A percentile compares a stretch with the other conserved stretches of the same genome.
Conservation (phyloP, 1,139 yeast genomes). For the Candida glucosophila region DNA sequence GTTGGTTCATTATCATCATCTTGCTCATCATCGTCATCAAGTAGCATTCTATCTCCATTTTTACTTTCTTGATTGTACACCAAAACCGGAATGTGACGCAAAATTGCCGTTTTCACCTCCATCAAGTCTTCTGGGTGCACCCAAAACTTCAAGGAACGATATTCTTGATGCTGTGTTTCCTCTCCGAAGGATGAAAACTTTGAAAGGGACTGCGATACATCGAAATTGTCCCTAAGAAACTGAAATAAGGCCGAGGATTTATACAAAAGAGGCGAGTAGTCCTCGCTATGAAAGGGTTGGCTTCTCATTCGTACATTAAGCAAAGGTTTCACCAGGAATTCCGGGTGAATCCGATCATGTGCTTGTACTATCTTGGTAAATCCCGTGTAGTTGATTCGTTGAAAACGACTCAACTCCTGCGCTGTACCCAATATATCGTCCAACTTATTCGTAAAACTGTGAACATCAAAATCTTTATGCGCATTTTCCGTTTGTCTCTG, state of each 20-base stretch:
- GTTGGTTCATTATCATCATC: slow-evolving; percentile 56
- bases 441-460: slow-evolving; percentile 50
- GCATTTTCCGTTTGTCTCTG: slow-evolving; percentile 38
- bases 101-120: slow-evolving; percentile 92
- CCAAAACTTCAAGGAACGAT: slow-evolving; percentile 87
- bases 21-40: slow-evolving; percentile 23
- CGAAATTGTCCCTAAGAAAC: slow-evolving; percentile 62
- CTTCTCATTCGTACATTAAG: slow-evolving; percentile 80
- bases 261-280: slow-evolving; percentile 83
- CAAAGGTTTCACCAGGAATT: slow-evolving; percentile 81
- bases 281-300: slow-evolving; percentile 90
- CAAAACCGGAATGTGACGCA: slow-evolving; percentile 87
- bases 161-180: slow-evolving; percentile 44
- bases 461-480: slow-evolving; percentile 40
- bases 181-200: slow-evolving; percentile 41
- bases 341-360: slow-evolving; percentile 84
- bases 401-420: slow-evolving; percentile 81
- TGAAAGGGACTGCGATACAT: slow-evolving; percentile 31
- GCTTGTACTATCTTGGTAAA: slow-evolving; percentile 90
- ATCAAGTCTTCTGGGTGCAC: slow-evolving; percentile 90
- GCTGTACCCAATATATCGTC: slow-evolving; percentile 71
- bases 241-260: slow-evolving; percentile 76
- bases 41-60: slow-evolving; percentile 27
- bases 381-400: slow-evolving; percentile 88
- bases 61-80: slow-evolving; percentile 60